Evolutionary conservation across 306 rosid genomes (phyloP).

Genomic region (Begonia peltatifolia): DNA sequence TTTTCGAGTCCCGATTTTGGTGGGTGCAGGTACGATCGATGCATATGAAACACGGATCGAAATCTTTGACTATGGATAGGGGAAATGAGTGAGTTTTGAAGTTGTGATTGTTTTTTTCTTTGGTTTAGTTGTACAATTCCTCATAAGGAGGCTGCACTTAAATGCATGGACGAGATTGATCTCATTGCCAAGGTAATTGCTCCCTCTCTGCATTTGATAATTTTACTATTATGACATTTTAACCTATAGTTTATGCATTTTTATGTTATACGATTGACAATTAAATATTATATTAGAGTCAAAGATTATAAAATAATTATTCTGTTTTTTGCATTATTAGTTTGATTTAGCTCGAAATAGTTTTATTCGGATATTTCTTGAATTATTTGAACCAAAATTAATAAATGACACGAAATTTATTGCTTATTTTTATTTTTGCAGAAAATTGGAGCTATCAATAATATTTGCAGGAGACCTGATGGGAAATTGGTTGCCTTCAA

Average conservation of each 20-base stretch:
- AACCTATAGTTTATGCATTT: background rate
- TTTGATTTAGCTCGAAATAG: no score
- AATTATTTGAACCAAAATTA: no score
- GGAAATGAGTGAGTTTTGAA: background rate
- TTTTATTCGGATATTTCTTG: no score
- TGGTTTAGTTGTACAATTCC: conserved; percentile 31
- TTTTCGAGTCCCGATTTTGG: conserved; percentile 24
- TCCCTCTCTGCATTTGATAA: background rate
- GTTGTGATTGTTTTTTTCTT: no score
- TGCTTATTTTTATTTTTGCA: background rate
- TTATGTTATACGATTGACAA: no score
- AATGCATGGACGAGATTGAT: conserved; percentile 36
- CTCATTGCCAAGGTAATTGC: conserved; percentile 26
- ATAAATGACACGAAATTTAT: no score
- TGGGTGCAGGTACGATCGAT: conserved; percentile 29
- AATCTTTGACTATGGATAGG: background rate
- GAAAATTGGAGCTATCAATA: conserved; percentile 22
- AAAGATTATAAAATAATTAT: no score
- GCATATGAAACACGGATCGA: no score
- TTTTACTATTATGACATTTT: no score
- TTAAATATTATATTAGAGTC: no score
- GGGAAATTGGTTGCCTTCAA: conserved; percentile 17
- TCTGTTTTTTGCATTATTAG: no score
- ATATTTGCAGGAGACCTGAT: conserved; percentile 16
- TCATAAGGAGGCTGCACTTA: conserved; percentile 38